Evolutionary conservation across 306 rosid genomes (phyloP).

Genomic region (Casuarina equisetifolia): DNA sequence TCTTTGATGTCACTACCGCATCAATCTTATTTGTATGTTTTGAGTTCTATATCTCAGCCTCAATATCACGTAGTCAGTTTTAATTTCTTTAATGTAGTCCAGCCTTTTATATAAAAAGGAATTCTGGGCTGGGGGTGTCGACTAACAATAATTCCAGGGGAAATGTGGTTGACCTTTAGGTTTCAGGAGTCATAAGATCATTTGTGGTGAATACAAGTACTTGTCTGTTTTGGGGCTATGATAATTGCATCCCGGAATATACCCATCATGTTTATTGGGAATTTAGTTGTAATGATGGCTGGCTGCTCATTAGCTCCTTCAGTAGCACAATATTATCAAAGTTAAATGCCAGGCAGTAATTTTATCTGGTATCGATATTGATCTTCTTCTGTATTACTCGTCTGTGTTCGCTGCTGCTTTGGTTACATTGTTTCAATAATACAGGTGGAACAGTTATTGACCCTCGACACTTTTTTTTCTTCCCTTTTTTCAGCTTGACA

Average conservation of each 20-base stretch:
- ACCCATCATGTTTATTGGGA: background rate
- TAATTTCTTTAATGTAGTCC: background rate
- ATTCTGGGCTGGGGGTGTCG: background rate
- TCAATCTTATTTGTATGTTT: background rate
- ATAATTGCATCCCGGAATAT: background rate
- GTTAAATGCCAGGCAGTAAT: background rate
- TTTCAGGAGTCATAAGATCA: background rate
- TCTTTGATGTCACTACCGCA: too few species aligned
- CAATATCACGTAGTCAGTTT: background rate
- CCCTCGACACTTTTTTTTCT: background rate
- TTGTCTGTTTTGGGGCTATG: background rate
- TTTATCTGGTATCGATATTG: background rate
- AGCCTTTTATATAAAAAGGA: too few species aligned
- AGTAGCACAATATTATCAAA: background rate
- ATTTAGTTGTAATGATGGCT: background rate
- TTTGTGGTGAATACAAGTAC: background rate
- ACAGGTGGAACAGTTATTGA: slow-evolving; percentile 22
- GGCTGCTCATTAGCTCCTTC: background rate
- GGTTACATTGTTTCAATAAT: background rate
- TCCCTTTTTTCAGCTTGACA: slow-evolving; percentile 65
- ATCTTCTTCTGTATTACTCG: background rate
- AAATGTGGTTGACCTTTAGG: background rate
- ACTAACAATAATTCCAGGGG: background rate
- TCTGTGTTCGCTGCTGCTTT: slow-evolving; percentile 1
- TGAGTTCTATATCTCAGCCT: background rate